Evolutionary conservation across 2,329 filamentous ascomycete species (phyloP).

Genomic region (Biscogniauxia marginata): DNA sequence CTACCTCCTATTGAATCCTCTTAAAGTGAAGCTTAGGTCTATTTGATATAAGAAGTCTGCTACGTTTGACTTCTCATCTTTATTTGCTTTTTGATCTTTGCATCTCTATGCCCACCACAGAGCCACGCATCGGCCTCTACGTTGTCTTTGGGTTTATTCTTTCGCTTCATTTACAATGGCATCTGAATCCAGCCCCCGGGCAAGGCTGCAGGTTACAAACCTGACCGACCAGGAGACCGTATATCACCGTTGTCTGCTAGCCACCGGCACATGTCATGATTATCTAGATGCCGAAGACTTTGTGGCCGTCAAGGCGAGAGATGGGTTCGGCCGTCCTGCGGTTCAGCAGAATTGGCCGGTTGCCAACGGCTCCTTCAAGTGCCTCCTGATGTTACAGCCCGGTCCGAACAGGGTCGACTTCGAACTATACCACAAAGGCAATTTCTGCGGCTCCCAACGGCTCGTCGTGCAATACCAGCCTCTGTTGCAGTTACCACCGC

Average conservation of each 20-base stretch:
- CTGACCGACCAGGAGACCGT: slow-evolving; percentile 5
- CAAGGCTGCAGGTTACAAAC: slow-evolving; percentile 4
- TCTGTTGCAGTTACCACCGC: slow-evolving; percentile 57
- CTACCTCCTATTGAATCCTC: no score
- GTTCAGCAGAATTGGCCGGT: slow-evolving; percentile 14
- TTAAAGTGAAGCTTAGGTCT: no score
- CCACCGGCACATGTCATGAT: slow-evolving; percentile 7
- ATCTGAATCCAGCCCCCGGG: neutral
- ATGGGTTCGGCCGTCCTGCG: slow-evolving; percentile 3
- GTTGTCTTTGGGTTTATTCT: no score
- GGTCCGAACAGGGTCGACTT: slow-evolving; percentile 11
- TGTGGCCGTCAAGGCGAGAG: slow-evolving; percentile 7
- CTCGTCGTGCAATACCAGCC: slow-evolving; percentile 48
- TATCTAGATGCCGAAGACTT: slow-evolving; percentile 5
- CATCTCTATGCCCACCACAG: no score
- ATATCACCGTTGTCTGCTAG: slow-evolving; percentile 11
- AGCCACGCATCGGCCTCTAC: no score
- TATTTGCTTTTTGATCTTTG: neutral
- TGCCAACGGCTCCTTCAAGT: slow-evolving; percentile 4
- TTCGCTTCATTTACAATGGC: neutral
- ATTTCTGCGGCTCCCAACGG: neutral
- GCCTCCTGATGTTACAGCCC: slow-evolving; percentile 14
- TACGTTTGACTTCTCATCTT: neutral
- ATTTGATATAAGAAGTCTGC: no score
- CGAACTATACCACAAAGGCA: slow-evolving; percentile 5